phyloP scores from a whole-genome alignment of 2,329 filamentous ascomycete species.

The Rosellinia necatrix region DNA sequence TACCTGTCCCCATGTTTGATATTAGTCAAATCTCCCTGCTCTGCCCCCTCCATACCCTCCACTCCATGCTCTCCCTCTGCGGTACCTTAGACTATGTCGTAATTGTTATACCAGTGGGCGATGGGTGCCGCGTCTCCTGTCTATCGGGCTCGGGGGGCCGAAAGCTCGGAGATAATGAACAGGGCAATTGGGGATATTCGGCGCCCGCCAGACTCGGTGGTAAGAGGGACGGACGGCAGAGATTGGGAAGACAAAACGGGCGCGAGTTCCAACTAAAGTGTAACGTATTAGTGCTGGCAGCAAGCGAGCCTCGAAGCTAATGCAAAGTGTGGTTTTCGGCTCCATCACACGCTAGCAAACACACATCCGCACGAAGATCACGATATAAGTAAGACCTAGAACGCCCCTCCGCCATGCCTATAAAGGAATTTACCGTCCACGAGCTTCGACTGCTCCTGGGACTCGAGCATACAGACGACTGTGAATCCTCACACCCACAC shows the following conservation, averaged over 20 bases:
- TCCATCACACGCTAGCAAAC: background rate
- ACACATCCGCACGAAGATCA: background rate
- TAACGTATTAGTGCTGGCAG: background rate
- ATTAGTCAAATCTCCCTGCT: too few relatives aligned
- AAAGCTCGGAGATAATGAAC: constrained; percentile 24
- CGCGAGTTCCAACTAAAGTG: background rate
- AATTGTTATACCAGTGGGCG: background rate
- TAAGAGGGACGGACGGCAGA: too few relatives aligned
- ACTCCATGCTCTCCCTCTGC: too few relatives aligned
- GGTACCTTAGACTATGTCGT: too few relatives aligned
- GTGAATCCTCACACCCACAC: background rate
- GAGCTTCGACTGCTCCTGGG: constrained; percentile 22
- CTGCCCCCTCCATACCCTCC: too few relatives aligned
- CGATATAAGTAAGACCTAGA: background rate
- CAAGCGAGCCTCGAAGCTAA: constrained; percentile 1
- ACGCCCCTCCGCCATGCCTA: constrained; percentile 16
- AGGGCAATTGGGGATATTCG: background rate
- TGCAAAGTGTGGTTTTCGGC: background rate
- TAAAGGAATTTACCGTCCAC: constrained; percentile 26
- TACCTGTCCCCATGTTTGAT: too few relatives aligned
- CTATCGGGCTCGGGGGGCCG: constrained; percentile 1
- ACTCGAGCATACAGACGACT: constrained; percentile 21
- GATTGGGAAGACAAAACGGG: background rate
- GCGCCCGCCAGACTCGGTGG: too few relatives aligned
- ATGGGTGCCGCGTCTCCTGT: background rate